Evolutionary conservation across 495 filamentous ascomycete genomes (phyloP).

Genomic region (Penicillium mononematosum): DNA sequence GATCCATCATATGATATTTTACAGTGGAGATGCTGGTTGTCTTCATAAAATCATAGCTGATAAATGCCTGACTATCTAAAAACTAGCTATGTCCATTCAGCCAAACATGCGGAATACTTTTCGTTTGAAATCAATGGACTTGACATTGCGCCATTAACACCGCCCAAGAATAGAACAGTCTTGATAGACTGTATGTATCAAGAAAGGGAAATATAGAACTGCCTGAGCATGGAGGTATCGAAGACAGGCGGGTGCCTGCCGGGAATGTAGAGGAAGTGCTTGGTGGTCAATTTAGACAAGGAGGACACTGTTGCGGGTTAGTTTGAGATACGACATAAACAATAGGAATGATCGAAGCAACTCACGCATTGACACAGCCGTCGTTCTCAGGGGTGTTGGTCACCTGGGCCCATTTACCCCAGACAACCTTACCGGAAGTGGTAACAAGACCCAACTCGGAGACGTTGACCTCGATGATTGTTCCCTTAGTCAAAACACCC

Average conservation of each 20-base stretch:
- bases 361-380: constrained; percentile 71
- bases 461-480: constrained; percentile 94
- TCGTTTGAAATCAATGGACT: constrained; percentile 26
- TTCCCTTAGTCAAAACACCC: constrained; percentile 91
- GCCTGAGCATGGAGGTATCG: constrained; percentile 30
- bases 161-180: constrained; percentile 24
- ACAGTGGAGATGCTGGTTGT: neutral
- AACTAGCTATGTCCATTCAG: constrained; percentile 24
- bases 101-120: constrained; percentile 29
- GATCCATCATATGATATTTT: neutral
- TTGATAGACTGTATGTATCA: constrained; percentile 24
- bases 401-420: constrained; percentile 80
- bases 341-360: neutral
- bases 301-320: constrained; percentile 22
- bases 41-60: constrained; percentile 19
- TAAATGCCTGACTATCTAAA: constrained; percentile 23
- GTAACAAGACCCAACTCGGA: constrained; percentile 91
- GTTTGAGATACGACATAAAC: neutral
- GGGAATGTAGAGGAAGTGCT: constrained; percentile 15
- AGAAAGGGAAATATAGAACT: constrained; percentile 24
- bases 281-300: constrained; percentile 28
- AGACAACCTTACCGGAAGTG: constrained; percentile 87
- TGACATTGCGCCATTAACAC: constrained; percentile 33
- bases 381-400: constrained; percentile 74
- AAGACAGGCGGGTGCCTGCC: constrained; percentile 21